Conservation (phyloP, 371 early-diverging fungal species). For the Catenaria anguillulae region DNA sequence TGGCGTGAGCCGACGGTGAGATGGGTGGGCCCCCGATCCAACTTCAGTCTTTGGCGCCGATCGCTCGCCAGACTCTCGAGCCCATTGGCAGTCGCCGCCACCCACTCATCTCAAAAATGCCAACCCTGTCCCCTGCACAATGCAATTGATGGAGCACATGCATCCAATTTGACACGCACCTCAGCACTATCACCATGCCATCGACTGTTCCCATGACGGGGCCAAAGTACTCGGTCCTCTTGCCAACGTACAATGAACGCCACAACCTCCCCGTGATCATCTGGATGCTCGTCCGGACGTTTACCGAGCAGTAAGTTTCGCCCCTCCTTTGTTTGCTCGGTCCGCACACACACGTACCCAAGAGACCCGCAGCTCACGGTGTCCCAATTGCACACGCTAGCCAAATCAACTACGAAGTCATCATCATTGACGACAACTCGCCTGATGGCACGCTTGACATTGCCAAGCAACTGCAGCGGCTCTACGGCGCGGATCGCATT, state of each 20-base stretch:
- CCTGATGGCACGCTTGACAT: constrained; percentile 97
- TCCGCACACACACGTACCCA: neutral
- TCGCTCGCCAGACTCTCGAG: too few species aligned
- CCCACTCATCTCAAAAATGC: too few species aligned
- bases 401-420: constrained; percentile 81
- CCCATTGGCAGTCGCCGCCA: too few species aligned
- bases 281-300: constrained; percentile 75
- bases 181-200: too few species aligned
- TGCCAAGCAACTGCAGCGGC: constrained; percentile 66
- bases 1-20: too few species aligned
- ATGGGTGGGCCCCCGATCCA: too few species aligned
- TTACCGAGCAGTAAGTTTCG: constrained; percentile 49
- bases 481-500: constrained; percentile 77
- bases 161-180: too few species aligned
- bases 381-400: neutral
- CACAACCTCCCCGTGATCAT: constrained; percentile 90
- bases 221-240: constrained; percentile 77
- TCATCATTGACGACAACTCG: constrained; percentile 96
- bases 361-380: too few species aligned
- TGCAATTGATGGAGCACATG: too few species aligned
- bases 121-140: too few species aligned
- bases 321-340: constrained; percentile 2
- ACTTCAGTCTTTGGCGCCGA: too few species aligned
- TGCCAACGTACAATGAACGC: constrained; percentile 98
- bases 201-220: too few species aligned